phyloP scores from a whole-genome alignment of 1,284 basidiomycete genomes.

The Apiotrichum mycotoxinovorans region DNA sequence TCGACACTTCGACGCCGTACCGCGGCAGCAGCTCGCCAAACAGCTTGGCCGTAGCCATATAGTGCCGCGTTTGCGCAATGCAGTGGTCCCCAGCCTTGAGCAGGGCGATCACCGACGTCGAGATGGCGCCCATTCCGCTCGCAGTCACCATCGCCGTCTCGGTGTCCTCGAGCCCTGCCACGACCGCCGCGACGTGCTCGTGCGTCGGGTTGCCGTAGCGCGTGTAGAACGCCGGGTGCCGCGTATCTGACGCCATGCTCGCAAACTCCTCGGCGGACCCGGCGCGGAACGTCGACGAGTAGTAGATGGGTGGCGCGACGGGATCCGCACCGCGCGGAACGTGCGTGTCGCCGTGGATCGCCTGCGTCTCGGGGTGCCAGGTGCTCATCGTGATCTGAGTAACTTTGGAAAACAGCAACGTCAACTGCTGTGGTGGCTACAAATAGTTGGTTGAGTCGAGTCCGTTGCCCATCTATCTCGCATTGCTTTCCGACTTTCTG shows the following conservation, averaged over 20 bases:
- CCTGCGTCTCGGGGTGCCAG: conserved; percentile 16
- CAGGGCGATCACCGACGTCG: conserved; percentile 10
- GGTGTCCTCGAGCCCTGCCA: conserved; percentile 15
- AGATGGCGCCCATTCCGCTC: conserved; percentile 15
- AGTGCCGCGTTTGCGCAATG: conserved; percentile 13
- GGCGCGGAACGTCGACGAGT: conserved; percentile 17
- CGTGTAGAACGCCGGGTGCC: conserved; percentile 15
- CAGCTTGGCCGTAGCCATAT: conserved; percentile 18
- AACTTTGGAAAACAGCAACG: not conserved
- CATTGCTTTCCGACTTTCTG: too few species aligned
- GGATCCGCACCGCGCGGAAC: conserved; percentile 1
- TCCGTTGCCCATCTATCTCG: too few species aligned
- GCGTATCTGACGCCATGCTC: conserved; percentile 6
- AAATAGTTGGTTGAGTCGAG: too few species aligned
- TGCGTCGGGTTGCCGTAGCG: conserved; percentile 19
- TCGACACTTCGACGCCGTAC: conserved; percentile 6
- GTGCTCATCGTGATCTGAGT: not conserved
- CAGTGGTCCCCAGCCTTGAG: conserved; percentile 12
- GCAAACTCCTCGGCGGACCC: conserved; percentile 8
- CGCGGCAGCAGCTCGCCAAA: conserved; percentile 13
- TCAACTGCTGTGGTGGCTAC: too few species aligned
- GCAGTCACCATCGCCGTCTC: conserved; percentile 14
- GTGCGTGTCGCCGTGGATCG: conserved; percentile 5
- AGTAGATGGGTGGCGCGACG: conserved; percentile 15
- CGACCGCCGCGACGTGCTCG: conserved; percentile 10